Conservation (phyloP, 2,329 filamentous ascomycete genomes). For the Neopestalotiopsis sp. region DNA sequence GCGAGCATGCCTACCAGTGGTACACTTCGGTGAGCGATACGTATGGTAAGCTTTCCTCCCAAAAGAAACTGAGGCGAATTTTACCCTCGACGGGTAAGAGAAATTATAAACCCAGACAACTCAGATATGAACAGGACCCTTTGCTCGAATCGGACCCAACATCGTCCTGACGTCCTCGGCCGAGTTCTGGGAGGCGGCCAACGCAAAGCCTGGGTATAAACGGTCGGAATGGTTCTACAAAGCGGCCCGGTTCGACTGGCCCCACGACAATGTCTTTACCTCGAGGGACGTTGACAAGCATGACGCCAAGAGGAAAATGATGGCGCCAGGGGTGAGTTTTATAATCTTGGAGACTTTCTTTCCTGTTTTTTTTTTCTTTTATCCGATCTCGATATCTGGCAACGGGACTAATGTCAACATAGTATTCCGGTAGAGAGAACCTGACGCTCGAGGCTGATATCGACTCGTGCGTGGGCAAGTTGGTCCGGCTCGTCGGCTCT, state of each 20-base stretch:
- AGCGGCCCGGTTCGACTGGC: constrained; percentile 10
- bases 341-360: neutral
- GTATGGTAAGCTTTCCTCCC: neutral
- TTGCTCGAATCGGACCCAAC: constrained; percentile 14
- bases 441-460: constrained; percentile 12
- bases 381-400: too few relatives aligned
- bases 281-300: constrained; percentile 13
- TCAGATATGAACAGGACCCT: neutral
- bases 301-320: constrained; percentile 1
- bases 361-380: neutral
- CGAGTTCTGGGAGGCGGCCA: constrained; percentile 4
- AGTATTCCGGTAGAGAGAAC: constrained; percentile 20
- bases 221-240: constrained; percentile 30
- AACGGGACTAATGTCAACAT: constrained; percentile 30
- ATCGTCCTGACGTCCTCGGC: constrained; percentile 5
- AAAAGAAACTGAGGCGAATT: too few relatives aligned
- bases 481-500: constrained; percentile 24
- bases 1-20: neutral
- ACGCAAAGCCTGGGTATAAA: constrained; percentile 2
- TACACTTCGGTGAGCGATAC: neutral
- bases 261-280: constrained; percentile 11
- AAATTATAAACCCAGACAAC: too few relatives aligned
- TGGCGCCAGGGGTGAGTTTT: constrained; percentile 7
- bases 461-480: constrained; percentile 23
- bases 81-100: too few relatives aligned